Conservation (phyloP, 2,329 filamentous ascomycete species). For the Cercospora zeae-maydis region DNA sequence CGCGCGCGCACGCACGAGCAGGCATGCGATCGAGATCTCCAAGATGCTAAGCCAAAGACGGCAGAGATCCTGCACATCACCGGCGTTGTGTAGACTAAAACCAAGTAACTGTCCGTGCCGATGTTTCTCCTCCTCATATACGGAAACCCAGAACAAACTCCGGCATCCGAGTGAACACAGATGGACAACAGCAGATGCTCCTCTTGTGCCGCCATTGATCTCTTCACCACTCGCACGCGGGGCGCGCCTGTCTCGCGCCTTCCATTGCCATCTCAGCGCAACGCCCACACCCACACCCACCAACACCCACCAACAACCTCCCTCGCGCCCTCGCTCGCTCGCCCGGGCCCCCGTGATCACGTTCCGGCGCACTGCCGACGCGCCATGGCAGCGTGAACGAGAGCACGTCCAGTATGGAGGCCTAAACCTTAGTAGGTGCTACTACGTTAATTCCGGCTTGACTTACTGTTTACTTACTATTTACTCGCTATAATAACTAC, state of each 20-base stretch:
- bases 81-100: not conserved
- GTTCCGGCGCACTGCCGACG: not conserved
- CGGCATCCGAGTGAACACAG: too few relatives aligned
- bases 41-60: not conserved
- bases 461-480: too few relatives aligned
- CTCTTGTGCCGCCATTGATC: not conserved
- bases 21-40: too few relatives aligned
- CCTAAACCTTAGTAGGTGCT: too few relatives aligned
- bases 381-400: slow-evolving; percentile 1
- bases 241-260: not conserved
- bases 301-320: not conserved
- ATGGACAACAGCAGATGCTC: not conserved
- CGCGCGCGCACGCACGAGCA: too few relatives aligned
- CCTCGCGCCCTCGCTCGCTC: not conserved
- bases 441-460: too few relatives aligned
- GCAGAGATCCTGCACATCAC: not conserved
- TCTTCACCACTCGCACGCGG: not conserved
- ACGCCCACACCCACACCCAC: not conserved
- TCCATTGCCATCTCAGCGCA: not conserved
- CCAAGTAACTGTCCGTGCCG: too few relatives aligned
- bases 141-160: too few relatives aligned
- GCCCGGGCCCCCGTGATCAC: not conserved
- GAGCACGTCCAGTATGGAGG: slow-evolving; percentile 3
- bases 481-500: too few relatives aligned
- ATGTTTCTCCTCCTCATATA: too few relatives aligned